Evolutionary conservation across 768 basidiomycete species (phyloP).

Genomic region (Pleurotus ostreatus): DNA sequence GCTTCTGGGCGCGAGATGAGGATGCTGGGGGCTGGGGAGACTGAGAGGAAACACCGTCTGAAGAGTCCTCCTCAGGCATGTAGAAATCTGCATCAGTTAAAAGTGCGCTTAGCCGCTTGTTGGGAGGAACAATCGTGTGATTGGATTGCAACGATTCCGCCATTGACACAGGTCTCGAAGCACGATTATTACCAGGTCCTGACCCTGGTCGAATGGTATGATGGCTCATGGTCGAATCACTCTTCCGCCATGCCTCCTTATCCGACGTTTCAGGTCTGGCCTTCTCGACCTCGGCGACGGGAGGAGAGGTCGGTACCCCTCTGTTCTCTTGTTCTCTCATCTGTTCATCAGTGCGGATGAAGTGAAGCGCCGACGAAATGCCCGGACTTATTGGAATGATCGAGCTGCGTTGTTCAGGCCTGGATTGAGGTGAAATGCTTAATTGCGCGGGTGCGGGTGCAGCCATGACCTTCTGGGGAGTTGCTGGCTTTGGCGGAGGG

Average conservation of each 20-base stretch:
- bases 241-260: slow-evolving; percentile 78
- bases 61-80: slow-evolving; percentile 58
- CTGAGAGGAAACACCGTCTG: slow-evolving; percentile 8
- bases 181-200: slow-evolving; percentile 32
- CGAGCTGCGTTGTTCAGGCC: slow-evolving; percentile 39
- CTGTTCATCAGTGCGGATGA: slow-evolving; percentile 40
- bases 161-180: slow-evolving; percentile 73
- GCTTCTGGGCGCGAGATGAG: slow-evolving; percentile 45
- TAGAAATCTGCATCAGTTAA: slow-evolving; percentile 64
- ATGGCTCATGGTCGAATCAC: slow-evolving; percentile 79
- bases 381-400: slow-evolving; percentile 55
- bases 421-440: neutral
- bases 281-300: slow-evolving; percentile 11
- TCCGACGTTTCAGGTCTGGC: slow-evolving; percentile 17
- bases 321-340: slow-evolving; percentile 16
- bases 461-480: slow-evolving; percentile 7
- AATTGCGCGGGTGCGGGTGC: neutral
- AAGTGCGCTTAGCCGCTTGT: slow-evolving; percentile 65
- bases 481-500: slow-evolving; percentile 22
- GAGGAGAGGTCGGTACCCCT: neutral
- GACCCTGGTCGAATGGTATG: slow-evolving; percentile 62
- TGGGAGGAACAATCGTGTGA: slow-evolving; percentile 64
- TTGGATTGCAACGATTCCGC: slow-evolving; percentile 75
- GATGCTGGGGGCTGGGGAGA: slow-evolving; percentile 35
- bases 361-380: slow-evolving; percentile 55